A percentile compares a stretch with the other conserved stretches of the same genome.
Conservation (phyloP, 345 rosid genomes). For the Eutrema yunnanense region DNA sequence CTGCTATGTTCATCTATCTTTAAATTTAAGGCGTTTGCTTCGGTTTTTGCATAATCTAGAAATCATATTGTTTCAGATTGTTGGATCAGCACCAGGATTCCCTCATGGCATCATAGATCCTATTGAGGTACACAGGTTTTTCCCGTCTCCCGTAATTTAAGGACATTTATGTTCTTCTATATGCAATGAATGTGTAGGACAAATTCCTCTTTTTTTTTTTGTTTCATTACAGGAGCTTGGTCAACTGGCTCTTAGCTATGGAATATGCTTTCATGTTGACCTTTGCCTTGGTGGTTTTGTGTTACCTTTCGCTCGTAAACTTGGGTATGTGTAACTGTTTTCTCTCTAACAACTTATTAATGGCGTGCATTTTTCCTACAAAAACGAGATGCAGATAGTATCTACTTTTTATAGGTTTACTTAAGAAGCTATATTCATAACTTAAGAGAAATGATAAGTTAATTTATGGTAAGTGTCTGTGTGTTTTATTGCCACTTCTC, state of each 20-base stretch:
- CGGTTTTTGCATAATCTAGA: not conserved
- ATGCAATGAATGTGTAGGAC: not conserved
- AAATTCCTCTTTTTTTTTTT: not conserved
- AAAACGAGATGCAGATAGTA: not conserved
- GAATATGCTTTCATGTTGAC: slow-evolving; percentile 92
- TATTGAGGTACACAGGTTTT: slow-evolving; percentile 57
- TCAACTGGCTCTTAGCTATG: slow-evolving; percentile 61
- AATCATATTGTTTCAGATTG: slow-evolving; percentile 55
- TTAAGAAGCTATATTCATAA: not conserved
- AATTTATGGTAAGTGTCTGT: not conserved
- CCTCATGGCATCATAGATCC: slow-evolving; percentile 99
- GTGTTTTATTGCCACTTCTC: slow-evolving; percentile 4
- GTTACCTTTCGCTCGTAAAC: slow-evolving; percentile 86
- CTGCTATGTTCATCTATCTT: not conserved
- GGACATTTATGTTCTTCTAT: not conserved
- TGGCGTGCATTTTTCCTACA: not conserved
- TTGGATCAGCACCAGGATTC: slow-evolving; percentile 97
- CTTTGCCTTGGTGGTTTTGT: slow-evolving; percentile 99
- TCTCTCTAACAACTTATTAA: not conserved
- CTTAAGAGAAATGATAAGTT: not conserved
- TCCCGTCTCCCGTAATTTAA: not conserved
- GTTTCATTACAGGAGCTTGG: slow-evolving; percentile 72
- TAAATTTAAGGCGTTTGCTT: not conserved
- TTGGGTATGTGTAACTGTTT: slow-evolving; percentile 45
- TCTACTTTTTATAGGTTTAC: not conserved